phyloP scores from a whole-genome alignment of 1,284 basidiomycete species.

The Ustilago crameri region DNA sequence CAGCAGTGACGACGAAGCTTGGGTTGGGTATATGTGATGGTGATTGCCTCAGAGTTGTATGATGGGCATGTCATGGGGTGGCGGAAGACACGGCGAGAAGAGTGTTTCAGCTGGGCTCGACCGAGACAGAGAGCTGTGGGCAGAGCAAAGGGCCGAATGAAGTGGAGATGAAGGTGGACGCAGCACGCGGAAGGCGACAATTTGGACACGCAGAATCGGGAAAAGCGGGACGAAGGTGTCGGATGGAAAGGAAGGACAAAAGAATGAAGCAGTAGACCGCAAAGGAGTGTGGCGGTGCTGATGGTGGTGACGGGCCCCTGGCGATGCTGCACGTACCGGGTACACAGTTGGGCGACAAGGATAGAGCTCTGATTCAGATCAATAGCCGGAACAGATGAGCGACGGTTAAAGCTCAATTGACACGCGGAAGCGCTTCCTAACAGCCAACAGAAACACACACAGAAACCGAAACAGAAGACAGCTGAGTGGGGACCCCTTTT shows the following conservation, averaged over 20 bases:
- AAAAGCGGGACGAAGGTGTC: background rate
- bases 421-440: too few relatives aligned
- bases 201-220: background rate
- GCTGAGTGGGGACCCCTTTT: too few relatives aligned
- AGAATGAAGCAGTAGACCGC: background rate
- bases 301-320: too few relatives aligned
- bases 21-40: background rate
- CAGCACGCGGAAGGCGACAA: background rate
- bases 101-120: background rate
- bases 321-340: too few relatives aligned
- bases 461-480: too few relatives aligned
- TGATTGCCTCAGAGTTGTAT: constrained; percentile 11
- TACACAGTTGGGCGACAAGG: too few relatives aligned
- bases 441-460: too few relatives aligned
- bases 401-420: too few relatives aligned
- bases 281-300: background rate
- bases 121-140: background rate
- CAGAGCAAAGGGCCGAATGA: background rate
- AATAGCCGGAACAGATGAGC: too few relatives aligned
- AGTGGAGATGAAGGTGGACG: background rate
- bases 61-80: background rate
- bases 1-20: too few relatives aligned
- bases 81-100: background rate
- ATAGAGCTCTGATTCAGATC: too few relatives aligned
- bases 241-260: background rate